Base-by-base conservation (phyloP, 2,329 filamentous ascomycete genomes). In the Pseudocercospora pini-densiflorae region DNA sequence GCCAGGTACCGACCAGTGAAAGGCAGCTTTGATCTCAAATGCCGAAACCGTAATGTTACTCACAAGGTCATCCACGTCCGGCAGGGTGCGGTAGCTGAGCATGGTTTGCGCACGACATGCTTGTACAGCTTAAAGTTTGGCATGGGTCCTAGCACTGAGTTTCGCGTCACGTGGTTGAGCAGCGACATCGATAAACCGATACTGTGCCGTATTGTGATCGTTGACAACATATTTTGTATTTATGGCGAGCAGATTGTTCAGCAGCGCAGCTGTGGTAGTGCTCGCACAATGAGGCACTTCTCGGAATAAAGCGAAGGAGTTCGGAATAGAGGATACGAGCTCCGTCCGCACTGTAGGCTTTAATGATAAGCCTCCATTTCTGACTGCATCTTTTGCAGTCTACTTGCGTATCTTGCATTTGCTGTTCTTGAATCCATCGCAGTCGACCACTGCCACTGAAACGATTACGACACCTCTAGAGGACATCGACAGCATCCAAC, bases 1-100 rank as follows among this genome's bases (percentile, higher is more conserved):
- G 49, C 49, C 51, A 54, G 51, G 51, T 29, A 54, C 51, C 21
- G 23, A 27, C 51, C 51, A 54, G 51, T 54, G 24, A 27, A n/a
- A 27, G 7, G 12, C 24, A 24, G 51, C 51, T 54, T 24, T 27
- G 21, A 54, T 54, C 51, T 14, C 14, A 54, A 54, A 54, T 54
- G 51, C 51, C 51, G 51, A 29, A 54, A 54, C 51, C 4, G 24
- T 54, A 24, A 54, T 54, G 23, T 24, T 54, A 54, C 24, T 54
- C 24, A 27, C 51, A 54, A 10, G 51, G 51, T 29, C 21, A 29
- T 54, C 51, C 51, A 14, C 21, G 51, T 16, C 3, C 51, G 24
- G 24, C 24, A 24, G 7, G 51, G 24, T 27, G 51, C 51, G 51
- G 23, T 9, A 53, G 49, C n/a, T 27, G 19, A 53, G 23, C 49